These are phyloP conservation scores for Penicillium cinerascens DNA, from an alignment of 495 filamentous ascomycete species.

Conservation along the genomic window DNA sequence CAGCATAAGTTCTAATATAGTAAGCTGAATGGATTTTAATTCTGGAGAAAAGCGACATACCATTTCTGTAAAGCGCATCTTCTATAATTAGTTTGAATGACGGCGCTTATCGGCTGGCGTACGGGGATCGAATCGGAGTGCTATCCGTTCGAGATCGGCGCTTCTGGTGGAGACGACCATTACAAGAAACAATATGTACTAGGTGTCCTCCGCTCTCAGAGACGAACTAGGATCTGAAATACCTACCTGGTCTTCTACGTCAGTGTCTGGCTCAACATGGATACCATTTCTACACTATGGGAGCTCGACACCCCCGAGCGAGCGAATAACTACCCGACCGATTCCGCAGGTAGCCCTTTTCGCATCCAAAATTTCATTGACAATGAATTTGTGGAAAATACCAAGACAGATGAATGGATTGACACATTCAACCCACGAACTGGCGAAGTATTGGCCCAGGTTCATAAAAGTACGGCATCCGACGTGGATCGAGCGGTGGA, in stretches of 20 bases:
- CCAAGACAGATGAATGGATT: conserved; percentile 4
- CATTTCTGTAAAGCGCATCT: no score
- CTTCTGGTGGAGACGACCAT: no score
- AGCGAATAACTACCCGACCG: conserved; percentile 1
- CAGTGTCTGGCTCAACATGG: background rate
- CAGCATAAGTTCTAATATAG: background rate
- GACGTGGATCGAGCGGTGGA: conserved; percentile 12
- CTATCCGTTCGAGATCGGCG: background rate
- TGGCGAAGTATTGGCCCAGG: conserved; percentile 4
- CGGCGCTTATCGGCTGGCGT: background rate
- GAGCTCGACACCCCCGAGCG: conserved; percentile 4
- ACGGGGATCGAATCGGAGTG: conserved; percentile 2
- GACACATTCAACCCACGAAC: conserved; percentile 14
- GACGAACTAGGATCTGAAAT: no score
- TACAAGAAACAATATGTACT: no score
- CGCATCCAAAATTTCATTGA: conserved; percentile 13
- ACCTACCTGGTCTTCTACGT: background rate
- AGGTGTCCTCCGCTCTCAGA: no score
- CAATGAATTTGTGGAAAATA: conserved; percentile 2
- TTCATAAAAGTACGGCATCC: conserved; percentile 3
- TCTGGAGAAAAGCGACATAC: no score
- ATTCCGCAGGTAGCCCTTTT: conserved; percentile 2
- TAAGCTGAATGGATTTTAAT: no score
- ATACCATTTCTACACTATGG: conserved; percentile 7
- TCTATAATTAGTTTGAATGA: no score